phyloP scores from a whole-genome alignment of 805 yeast genomes.

The Yamadazyma takamatsuzukensis region DNA sequence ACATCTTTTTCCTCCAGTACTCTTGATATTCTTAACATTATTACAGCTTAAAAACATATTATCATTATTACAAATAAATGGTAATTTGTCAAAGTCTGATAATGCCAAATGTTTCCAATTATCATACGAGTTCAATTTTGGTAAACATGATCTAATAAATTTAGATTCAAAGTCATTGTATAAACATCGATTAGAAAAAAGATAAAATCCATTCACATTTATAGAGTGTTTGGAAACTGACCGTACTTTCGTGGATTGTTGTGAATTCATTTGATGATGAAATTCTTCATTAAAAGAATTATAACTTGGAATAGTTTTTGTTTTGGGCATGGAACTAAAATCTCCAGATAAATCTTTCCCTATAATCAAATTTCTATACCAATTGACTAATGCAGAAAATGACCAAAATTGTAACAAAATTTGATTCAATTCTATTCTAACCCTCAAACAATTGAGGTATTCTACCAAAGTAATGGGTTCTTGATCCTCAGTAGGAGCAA shows the following conservation, averaged over 20 bases:
- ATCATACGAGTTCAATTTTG: conserved; percentile 35
- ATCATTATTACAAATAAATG: conserved; percentile 1
- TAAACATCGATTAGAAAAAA: too few species aligned
- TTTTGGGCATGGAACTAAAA: conserved; percentile 26
- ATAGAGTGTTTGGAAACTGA: too few species aligned
- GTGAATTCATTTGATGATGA: too few species aligned
- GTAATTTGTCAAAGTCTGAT: conserved; percentile 15
- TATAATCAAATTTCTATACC: conserved; percentile 32
- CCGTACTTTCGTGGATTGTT: too few species aligned
- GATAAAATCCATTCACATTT: too few species aligned
- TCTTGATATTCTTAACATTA: conserved; percentile 4
- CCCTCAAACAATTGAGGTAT: conserved; percentile 32
- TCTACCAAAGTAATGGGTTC: conserved; percentile 18
- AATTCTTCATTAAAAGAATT: too few species aligned
- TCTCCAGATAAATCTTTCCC: conserved; percentile 30
- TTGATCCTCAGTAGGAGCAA: conserved; percentile 27
- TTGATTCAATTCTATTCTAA: conserved; percentile 38
- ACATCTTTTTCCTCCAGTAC: conserved; percentile 12
- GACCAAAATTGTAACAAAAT: conserved; percentile 40
- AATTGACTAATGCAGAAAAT: conserved; percentile 33
- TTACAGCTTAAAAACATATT: conserved; percentile 13
- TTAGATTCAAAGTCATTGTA: conserved; percentile 22
- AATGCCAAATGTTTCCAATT: conserved; percentile 27
- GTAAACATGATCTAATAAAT: conserved; percentile 36
- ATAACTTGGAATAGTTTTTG: conserved; percentile 18